Evolutionary conservation across 2,329 filamentous ascomycete species (phyloP).

Genomic region (Neurospora sp.): DNA sequence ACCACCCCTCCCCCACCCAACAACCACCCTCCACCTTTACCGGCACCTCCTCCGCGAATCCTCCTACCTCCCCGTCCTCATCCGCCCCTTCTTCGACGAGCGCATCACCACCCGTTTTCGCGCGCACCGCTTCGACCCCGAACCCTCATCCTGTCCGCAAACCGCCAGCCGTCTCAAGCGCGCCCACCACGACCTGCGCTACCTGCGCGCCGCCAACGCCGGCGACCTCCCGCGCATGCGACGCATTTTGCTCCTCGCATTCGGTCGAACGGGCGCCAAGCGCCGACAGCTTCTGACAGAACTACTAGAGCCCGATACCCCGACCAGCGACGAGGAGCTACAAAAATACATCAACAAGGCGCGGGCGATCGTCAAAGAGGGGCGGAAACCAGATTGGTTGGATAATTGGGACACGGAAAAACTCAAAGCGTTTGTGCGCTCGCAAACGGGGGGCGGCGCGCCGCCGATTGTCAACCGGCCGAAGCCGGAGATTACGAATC

Average conservation of each 20-base stretch:
- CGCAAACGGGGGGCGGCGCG: constrained; percentile 25
- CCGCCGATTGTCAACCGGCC: constrained; percentile 20
- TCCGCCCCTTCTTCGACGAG: constrained; percentile 32
- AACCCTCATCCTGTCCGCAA: not conserved
- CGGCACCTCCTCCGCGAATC: constrained; percentile 51
- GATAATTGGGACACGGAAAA: constrained; percentile 40
- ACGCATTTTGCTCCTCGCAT: constrained; percentile 37
- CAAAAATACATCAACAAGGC: constrained; percentile 21
- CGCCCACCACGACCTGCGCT: constrained; percentile 34
- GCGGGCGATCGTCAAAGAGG: not conserved
- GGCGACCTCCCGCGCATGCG: constrained; percentile 39
- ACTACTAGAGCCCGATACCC: constrained; percentile 28
- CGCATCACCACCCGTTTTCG: constrained; percentile 39
- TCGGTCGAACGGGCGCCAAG: constrained; percentile 43
- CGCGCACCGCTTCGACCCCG: constrained; percentile 22
- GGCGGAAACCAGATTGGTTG: constrained; percentile 29
- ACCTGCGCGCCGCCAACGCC: constrained; percentile 42
- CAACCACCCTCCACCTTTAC: constrained; percentile 36
- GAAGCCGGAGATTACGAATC: constrained; percentile 20
- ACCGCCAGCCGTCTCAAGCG: constrained; percentile 25
- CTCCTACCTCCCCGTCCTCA: constrained; percentile 47
- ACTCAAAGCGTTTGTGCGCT: constrained; percentile 28
- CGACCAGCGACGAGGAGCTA: constrained; percentile 32
- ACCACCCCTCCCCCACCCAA: constrained; percentile 20
- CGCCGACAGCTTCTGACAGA: constrained; percentile 37